Conservation (phyloP, 2,329 filamentous ascomycete genomes). For the Catunica adiposa region DNA sequence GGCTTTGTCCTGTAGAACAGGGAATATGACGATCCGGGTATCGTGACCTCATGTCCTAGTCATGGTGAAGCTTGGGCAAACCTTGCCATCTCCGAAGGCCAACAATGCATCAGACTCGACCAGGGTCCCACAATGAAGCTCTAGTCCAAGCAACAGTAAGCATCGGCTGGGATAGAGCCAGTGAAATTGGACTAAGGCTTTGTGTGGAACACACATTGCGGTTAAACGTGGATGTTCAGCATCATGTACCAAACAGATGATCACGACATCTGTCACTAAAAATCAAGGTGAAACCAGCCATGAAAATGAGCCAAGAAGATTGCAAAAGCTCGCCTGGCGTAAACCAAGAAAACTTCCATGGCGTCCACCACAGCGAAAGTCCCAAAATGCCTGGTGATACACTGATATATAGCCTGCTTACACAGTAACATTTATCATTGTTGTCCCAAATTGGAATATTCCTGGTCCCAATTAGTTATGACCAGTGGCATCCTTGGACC, state of each 20-base stretch:
- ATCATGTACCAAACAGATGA: too few species aligned
- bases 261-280: too few species aligned
- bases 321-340: too few species aligned
- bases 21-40: constrained; percentile 3
- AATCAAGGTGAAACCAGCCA: too few species aligned
- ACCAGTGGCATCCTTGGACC: neutral
- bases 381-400: too few species aligned
- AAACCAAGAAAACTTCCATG: too few species aligned
- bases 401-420: neutral
- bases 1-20: neutral
- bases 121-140: neutral
- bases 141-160: neutral
- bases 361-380: too few species aligned
- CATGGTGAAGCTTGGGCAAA: constrained; percentile 1
- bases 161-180: neutral
- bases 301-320: too few species aligned
- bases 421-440: neutral
- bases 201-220: too few species aligned
- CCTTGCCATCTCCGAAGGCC: neutral
- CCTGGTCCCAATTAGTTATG: neutral
- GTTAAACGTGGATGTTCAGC: too few species aligned
- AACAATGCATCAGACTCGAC: neutral
- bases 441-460: neutral
- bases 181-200: too few species aligned
- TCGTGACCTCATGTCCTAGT: constrained; percentile 1